Evolutionary conservation across 1,284 basidiomycete genomes (phyloP), one percentile per base, ranked within the genome.

Genomic region (Cryptococcus sp.): DNA sequence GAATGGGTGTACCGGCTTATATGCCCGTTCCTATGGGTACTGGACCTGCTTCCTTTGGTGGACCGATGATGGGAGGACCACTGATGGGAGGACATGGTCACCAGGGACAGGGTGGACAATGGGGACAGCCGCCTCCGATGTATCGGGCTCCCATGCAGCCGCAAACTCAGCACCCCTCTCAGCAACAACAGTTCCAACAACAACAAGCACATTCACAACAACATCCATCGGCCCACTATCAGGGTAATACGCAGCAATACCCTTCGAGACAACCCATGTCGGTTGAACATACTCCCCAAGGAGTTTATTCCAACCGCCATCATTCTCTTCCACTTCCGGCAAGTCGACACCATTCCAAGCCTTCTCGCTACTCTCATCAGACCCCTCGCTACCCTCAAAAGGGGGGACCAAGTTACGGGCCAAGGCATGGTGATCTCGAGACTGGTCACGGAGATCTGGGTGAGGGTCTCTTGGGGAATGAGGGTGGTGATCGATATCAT

Each of bases 221-320:
- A 25, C 52, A 32, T 18, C 11, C 1, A 19, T 28, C 37, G 7
- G 19, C 46, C 18, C 18, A 9, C 46, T 11, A 11, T 22, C 36
- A n/a, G 45, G 45, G n/a, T 11, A 11, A 28, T 31, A 16, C 45
- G 21, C 45, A 19, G 3, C 22, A 16, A 22, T 2, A 18, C 14
- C 19, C 4, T 4, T 23, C 45, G 45, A 5, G 24, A 46, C 46
- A 11, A 19, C 31, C 18, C 4, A 10, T 14, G 14, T 42, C 46
- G 2, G 47, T 57, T 13, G 23, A 53, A 19, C 45, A 47, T 19
- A 34, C 40, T 10, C 53, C 49, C 13, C 47, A 52, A 42, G 61
- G 61, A 39, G 52, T 48, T 41, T 63, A 63, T 44, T 56, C 56
- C 1, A 56, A 56, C 21, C 55, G 61, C 10, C 46, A 52, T 43